Evolutionary conservation across 2,329 filamentous ascomycete species (phyloP).

Genomic region (Aspergillus clavatus): DNA sequence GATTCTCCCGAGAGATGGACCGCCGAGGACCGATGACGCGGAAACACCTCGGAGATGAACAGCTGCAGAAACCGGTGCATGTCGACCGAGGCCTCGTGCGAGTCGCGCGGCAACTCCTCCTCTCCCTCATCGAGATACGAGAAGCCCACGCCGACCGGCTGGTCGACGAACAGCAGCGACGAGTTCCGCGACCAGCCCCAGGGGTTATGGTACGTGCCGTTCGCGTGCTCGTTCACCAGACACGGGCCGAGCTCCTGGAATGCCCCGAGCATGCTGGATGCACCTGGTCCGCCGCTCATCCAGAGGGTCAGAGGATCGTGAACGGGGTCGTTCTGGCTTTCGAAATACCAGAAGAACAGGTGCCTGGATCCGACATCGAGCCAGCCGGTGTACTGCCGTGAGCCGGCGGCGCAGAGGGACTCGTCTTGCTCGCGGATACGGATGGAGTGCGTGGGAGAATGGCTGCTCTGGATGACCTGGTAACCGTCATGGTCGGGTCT

Average conservation of each 20-base stretch:
- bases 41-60: slow-evolving; percentile 45
- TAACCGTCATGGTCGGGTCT: too few species aligned
- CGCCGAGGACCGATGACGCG: slow-evolving; percentile 33
- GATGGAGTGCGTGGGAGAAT: slow-evolving; percentile 15
- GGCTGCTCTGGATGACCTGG: slow-evolving; percentile 2
- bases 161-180: slow-evolving; percentile 25
- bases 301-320: slow-evolving; percentile 21
- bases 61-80: slow-evolving; percentile 49
- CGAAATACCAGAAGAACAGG: slow-evolving; percentile 21
- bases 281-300: slow-evolving; percentile 21
- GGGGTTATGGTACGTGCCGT: slow-evolving; percentile 20
- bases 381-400: slow-evolving; percentile 27
- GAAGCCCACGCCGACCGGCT: slow-evolving; percentile 23
- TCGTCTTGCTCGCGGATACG: slow-evolving; percentile 25
- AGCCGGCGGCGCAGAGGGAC: slow-evolving; percentile 21
- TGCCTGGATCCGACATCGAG: slow-evolving; percentile 19
- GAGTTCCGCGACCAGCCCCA: slow-evolving; percentile 22
- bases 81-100: slow-evolving; percentile 44
- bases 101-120: slow-evolving; percentile 18
- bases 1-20: slow-evolving; percentile 48
- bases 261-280: slow-evolving; percentile 16
- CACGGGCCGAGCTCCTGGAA: slow-evolving; percentile 16
- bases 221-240: slow-evolving; percentile 14
- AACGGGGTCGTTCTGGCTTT: slow-evolving; percentile 19
- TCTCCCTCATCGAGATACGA: slow-evolving; percentile 23